Base-by-base conservation (phyloP, 2,329 filamentous ascomycete species). In the Fusarium penzigii region DNA sequence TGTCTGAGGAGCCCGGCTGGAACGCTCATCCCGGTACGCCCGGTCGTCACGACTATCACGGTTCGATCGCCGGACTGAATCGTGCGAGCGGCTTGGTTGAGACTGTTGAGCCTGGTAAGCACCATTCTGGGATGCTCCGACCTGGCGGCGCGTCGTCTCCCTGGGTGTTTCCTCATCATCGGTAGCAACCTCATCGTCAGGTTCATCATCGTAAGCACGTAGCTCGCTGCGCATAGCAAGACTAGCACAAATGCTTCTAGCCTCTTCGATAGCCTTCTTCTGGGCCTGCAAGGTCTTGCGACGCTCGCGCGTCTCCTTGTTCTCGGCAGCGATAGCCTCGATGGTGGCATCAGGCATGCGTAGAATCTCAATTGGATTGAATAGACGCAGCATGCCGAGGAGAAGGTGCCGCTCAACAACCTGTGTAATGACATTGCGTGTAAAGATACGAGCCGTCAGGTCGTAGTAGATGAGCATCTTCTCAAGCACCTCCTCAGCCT, bases 391-490 rank as follows among this genome's bases (percentile, higher is more conserved):
- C 75, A 81, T 78, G 29, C 78, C 78, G 39, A 79, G 72, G 11
- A 81, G 70, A 3, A 81, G 67, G 49, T 81, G 78, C 1, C 78
- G 72, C 63, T 81, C 78, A 1, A 78, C 74, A 0, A 81, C 77
- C 52, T 81, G 78, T 0, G 77, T 80, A 48, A 81, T 79, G 50
- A 78, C 73, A 55, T 81, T 81, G 48, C 78, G 72, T 29, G 78
- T 79, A 52, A 80, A 81, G 44, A 76, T 77, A 62, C 78, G 77
- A 7, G 77, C 76, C 2, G 78, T 78, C 9, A 81, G 72, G 39
- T 81, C 78, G 55, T 81, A 81, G 68, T 78, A 81, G 55, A 81
- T 81, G 47, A 81, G 69, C 78, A 80, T 81, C 70, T 81, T 81
- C 64, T 81, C 78, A 25, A 80, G 60, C 0, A 81, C 78, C 63